A percentile compares a stretch with the other conserved stretches of the same genome.
phyloP scores from a whole-genome alignment of 2,329 filamentous ascomycete genomes.

The Botrytis porri region DNA sequence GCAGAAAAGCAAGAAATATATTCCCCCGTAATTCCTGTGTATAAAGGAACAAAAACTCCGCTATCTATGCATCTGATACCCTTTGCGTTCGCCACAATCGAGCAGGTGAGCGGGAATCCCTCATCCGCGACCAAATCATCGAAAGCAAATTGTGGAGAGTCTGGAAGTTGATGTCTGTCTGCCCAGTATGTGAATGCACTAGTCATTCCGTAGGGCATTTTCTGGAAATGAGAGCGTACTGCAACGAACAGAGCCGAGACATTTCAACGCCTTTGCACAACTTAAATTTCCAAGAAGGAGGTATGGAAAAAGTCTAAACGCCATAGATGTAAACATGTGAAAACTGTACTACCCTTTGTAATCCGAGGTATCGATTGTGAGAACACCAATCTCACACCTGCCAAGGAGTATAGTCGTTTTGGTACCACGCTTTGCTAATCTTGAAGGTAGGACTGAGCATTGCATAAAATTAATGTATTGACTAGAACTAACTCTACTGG shows the following conservation, averaged over 20 bases:
- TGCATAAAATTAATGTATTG: not conserved
- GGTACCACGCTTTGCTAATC: not conserved
- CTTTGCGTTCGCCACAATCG: not conserved
- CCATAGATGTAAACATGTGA: not conserved
- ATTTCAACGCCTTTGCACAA: slow-evolving; percentile 12
- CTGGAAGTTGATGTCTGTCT: not conserved
- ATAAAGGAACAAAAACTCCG: slow-evolving; percentile 8
- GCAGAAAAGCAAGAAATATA: not conserved
- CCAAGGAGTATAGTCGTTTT: not conserved
- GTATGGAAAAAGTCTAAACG: not conserved
- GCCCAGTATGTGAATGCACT: slow-evolving; percentile 3
- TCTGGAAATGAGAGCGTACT: slow-evolving; percentile 2
- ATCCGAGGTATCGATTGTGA: not conserved
- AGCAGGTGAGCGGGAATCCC: slow-evolving; percentile 4
- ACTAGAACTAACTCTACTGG: not conserved
- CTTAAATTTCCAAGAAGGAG: slow-evolving; percentile 5
- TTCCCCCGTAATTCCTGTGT: not conserved
- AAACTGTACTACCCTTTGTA: slow-evolving; percentile 7
- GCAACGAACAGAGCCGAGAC: slow-evolving; percentile 9
- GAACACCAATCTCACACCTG: slow-evolving; percentile 4
- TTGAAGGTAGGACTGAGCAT: not conserved
- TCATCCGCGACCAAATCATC: slow-evolving; percentile 9
- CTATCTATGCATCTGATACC: slow-evolving; percentile 10
- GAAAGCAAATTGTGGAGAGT: not conserved
- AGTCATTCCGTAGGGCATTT: not conserved